Evolutionary conservation across 1,284 basidiomycete species (phyloP).

Genomic region (Xerocomus tenax): DNA sequence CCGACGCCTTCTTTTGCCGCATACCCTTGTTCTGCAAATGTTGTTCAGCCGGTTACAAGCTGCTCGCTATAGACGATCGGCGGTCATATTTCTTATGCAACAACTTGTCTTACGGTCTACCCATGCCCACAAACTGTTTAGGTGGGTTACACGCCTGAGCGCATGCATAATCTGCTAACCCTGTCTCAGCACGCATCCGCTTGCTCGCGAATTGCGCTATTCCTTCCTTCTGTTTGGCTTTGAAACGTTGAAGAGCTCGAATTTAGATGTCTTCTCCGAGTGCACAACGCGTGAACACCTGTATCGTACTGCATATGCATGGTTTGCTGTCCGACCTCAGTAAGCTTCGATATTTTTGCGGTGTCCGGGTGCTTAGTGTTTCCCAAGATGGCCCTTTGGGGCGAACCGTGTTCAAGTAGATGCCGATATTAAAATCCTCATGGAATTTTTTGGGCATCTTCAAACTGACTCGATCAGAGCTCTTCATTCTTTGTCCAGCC

Average conservation of each 20-base stretch:
- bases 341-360: conserved; percentile 34
- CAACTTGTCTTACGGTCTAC: conserved; percentile 76
- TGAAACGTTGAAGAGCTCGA: conserved; percentile 82
- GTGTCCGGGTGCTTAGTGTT: conserved; percentile 1
- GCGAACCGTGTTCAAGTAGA: conserved; percentile 84
- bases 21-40: conserved; percentile 79
- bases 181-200: conserved; percentile 70
- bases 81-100: conserved; percentile 80
- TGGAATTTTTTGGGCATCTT: conserved; percentile 74
- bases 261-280: conserved; percentile 81
- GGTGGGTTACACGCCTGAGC: conserved; percentile 39
- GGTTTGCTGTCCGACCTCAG: conserved; percentile 90
- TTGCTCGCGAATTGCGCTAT: conserved; percentile 85
- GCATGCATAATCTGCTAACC: not conserved
- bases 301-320: conserved; percentile 76
- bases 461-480: conserved; percentile 67
- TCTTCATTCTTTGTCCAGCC: conserved; percentile 60
- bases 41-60: conserved; percentile 91
- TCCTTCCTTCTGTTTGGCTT: conserved; percentile 89
- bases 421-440: conserved; percentile 80
- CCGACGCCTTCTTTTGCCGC: conserved; percentile 71
- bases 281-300: conserved; percentile 67
- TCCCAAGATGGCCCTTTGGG: conserved; percentile 83
- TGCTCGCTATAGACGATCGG: conserved; percentile 79
- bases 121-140: conserved; percentile 59